phyloP scores from a whole-genome alignment of 345 rosid genomes.

The Populus davidiana region DNA sequence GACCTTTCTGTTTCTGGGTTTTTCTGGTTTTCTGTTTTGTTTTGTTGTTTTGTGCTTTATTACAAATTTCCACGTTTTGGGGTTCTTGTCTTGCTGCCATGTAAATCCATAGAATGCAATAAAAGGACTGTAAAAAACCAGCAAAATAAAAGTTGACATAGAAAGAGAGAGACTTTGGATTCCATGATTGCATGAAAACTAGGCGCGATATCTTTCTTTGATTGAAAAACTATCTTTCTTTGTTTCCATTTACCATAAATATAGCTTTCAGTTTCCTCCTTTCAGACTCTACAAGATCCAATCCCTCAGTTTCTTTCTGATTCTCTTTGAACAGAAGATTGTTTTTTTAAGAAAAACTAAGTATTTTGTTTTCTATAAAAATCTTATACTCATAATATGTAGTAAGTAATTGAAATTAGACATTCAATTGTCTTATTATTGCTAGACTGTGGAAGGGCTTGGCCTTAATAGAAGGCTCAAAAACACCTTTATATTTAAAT shows the following conservation, averaged over 20 bases:
- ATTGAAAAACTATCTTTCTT: background rate
- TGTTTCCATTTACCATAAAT: slow-evolving; percentile 6
- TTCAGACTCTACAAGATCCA: slow-evolving; percentile 5
- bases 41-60: background rate
- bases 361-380: no score
- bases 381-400: no score
- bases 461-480: background rate
- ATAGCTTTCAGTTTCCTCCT: background rate
- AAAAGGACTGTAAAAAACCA: background rate
- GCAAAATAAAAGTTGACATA: background rate
- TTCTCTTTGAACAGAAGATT: no score
- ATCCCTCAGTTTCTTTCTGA: background rate
- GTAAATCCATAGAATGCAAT: background rate
- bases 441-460: background rate
- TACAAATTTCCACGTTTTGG: slow-evolving; percentile 8
- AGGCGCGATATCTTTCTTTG: background rate
- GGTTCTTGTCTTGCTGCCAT: slow-evolving; percentile 7
- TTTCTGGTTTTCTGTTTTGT: slow-evolving; percentile 1
- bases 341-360: no score
- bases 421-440: background rate
- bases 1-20: background rate
- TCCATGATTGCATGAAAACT: background rate
- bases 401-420: no score
- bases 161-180: background rate
- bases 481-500: no score